A percentile compares a stretch with the other conserved stretches of the same genome.
phyloP scores from a whole-genome alignment of 1,139 yeast species.

The Nakaseomyces uthaithaninus region DNA sequence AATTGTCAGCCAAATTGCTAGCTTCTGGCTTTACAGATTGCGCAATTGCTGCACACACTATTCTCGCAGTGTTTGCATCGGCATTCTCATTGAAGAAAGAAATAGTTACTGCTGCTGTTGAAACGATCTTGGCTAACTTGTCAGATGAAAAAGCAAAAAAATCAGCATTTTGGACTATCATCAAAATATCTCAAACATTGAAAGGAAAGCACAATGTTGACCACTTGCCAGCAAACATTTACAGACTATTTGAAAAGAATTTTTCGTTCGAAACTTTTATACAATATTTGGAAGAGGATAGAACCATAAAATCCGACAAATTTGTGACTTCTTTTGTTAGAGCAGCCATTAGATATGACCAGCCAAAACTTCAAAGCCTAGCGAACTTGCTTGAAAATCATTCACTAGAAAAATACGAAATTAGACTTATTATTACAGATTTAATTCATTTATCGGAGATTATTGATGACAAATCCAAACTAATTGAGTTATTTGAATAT shows the following conservation, averaged over 20 bases:
- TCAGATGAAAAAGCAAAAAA: slow-evolving; percentile 33
- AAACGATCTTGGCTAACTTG: slow-evolving; percentile 50
- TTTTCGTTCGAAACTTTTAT: slow-evolving; percentile 21
- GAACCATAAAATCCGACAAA: slow-evolving; percentile 28
- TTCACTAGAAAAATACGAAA: slow-evolving; percentile 35
- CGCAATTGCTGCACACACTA: slow-evolving; percentile 76
- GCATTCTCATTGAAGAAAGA: slow-evolving; percentile 60
- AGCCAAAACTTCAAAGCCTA: slow-evolving; percentile 30
- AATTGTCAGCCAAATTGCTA: slow-evolving; percentile 47
- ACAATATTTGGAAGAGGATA: slow-evolving; percentile 23
- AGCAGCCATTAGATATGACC: slow-evolving; percentile 35
- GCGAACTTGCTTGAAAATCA: slow-evolving; percentile 27
- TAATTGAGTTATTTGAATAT: slow-evolving; percentile 40
- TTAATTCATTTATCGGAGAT: slow-evolving; percentile 34
- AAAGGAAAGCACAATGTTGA: slow-evolving; percentile 35
- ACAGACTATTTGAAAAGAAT: slow-evolving; percentile 28
- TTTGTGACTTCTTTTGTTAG: slow-evolving; percentile 34
- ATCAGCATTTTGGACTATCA: slow-evolving; percentile 36
- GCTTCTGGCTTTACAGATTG: slow-evolving; percentile 50
- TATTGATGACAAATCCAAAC: slow-evolving; percentile 34
- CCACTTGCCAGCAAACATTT: slow-evolving; percentile 34
- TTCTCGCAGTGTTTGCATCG: slow-evolving; percentile 67
- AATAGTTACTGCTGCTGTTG: slow-evolving; percentile 60
- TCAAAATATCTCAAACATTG: slow-evolving; percentile 35
- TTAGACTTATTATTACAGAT: slow-evolving; percentile 33